Base-by-base conservation (phyloP, 306 rosid species). In the Lathyrus tuberosus region DNA sequence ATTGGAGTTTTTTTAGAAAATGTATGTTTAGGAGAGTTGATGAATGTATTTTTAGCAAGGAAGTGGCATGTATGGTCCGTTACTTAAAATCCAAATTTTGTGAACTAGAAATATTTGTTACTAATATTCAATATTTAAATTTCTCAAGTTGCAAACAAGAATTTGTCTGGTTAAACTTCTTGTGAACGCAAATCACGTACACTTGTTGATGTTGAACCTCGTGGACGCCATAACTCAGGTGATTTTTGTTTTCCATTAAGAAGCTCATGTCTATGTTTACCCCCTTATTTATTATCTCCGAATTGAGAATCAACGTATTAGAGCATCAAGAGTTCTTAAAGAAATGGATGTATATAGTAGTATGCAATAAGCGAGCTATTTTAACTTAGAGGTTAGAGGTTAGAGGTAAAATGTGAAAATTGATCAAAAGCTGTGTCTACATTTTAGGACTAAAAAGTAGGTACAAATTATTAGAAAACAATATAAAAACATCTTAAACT, bases 31-130 rank as follows among this genome's bases (percentile, higher is more conserved):
- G 64, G 1, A 24, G 22, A 67, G 43, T 48, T 65, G 42, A 22
- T 56, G 33, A 60, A 43, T 67, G 69, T 44, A 28, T 47, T 66
- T 46, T 42, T 24, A 65, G 59, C 59, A 54, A 52, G 42, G 59
- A 70, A 44, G 48, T 47, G 65, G 10, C 59, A 40, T 56, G 56
- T 15, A 26, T 67, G 48, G 61, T 56, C 52, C 66, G 80, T 69
- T 73, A 49, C 67, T 40, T 30, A 52, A 53, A 57, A 8, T 1
- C 48, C 37, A 22, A 67, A 63, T 62, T 52, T 38, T 61, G 67
- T 37, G 33, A 17, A 62, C 49, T 17, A 5, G 28, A 62, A 20
- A 37, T 37, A 38, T 18, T 62, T 62, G 67, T 28, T 38, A 38
- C 30, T 0, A 3, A 62, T 37, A 17, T 62, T 38, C 18, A 38